Evolutionary conservation across 495 filamentous ascomycete genomes (phyloP).

Genomic region (Chaetomidium leptoderma): DNA sequence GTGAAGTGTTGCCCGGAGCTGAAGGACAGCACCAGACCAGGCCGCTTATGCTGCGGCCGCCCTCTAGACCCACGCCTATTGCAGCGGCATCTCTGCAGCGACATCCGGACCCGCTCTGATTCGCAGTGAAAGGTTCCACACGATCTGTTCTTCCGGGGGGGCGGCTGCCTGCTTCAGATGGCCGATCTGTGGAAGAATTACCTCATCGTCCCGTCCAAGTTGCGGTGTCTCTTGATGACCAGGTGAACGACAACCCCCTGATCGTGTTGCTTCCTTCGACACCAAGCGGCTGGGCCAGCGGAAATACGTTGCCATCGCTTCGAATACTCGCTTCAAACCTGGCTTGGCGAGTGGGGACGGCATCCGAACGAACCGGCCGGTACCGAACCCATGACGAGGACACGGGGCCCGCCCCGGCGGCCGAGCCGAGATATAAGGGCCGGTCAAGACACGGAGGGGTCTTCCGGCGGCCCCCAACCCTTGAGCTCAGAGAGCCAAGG

Average conservation of each 20-base stretch:
- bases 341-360: slow-evolving; percentile 3
- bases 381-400: slow-evolving; percentile 5
- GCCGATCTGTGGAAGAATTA: slow-evolving; percentile 13
- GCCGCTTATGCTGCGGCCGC: slow-evolving; percentile 10
- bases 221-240: neutral
- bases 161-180: slow-evolving; percentile 9
- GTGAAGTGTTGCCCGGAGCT: neutral
- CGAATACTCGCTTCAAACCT: neutral
- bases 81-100: slow-evolving; percentile 13
- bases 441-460: neutral
- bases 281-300: neutral
- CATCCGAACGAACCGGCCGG: neutral
- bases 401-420: neutral
- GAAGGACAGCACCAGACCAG: neutral
- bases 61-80: slow-evolving; percentile 18
- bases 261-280: neutral
- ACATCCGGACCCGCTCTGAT: slow-evolving; percentile 21
- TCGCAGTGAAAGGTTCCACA: slow-evolving; percentile 19
- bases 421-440: neutral
- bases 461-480: neutral
- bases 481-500: too few species aligned
- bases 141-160: slow-evolving; percentile 10
- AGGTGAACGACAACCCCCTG: neutral
- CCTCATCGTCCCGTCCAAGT: slow-evolving; percentile 7
- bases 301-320: neutral